Evolutionary conservation across 345 rosid species (phyloP).

Genomic region (Rubroshorea leprosula): DNA sequence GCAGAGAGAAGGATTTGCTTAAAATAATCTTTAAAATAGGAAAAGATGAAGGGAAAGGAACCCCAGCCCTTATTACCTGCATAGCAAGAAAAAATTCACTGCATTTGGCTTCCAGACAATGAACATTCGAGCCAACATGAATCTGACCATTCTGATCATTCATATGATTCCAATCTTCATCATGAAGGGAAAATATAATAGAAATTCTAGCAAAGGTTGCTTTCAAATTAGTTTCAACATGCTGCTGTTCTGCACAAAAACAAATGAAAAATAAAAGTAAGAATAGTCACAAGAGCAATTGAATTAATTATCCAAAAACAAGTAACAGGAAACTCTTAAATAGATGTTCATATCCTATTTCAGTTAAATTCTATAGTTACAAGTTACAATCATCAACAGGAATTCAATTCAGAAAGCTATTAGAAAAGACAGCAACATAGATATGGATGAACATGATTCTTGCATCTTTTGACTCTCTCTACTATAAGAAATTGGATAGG

Average conservation of each 20-base stretch:
- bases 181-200: slow-evolving; percentile 54
- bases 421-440: not conserved
- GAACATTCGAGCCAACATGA: slow-evolving; percentile 29
- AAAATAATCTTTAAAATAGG: too few relatives aligned
- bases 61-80: slow-evolving; percentile 50
- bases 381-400: not conserved
- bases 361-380: too few relatives aligned
- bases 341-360: too few relatives aligned
- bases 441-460: not conserved
- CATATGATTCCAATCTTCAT: slow-evolving; percentile 35
- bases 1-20: too few relatives aligned
- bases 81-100: slow-evolving; percentile 45
- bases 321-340: not conserved
- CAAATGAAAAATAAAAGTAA: slow-evolving; percentile 4
- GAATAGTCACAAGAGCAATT: too few relatives aligned
- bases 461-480: not conserved
- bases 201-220: slow-evolving; percentile 63
- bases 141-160: slow-evolving; percentile 24
- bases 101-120: slow-evolving; percentile 70
- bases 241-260: slow-evolving; percentile 67
- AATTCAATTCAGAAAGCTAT: too few relatives aligned
- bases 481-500: slow-evolving; percentile 5
- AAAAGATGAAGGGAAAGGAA: slow-evolving; percentile 12
- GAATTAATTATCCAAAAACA: slow-evolving; percentile 3
- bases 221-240: slow-evolving; percentile 64